Base-by-base conservation (phyloP, 345 rosid genomes). In the Draba incana region DNA sequence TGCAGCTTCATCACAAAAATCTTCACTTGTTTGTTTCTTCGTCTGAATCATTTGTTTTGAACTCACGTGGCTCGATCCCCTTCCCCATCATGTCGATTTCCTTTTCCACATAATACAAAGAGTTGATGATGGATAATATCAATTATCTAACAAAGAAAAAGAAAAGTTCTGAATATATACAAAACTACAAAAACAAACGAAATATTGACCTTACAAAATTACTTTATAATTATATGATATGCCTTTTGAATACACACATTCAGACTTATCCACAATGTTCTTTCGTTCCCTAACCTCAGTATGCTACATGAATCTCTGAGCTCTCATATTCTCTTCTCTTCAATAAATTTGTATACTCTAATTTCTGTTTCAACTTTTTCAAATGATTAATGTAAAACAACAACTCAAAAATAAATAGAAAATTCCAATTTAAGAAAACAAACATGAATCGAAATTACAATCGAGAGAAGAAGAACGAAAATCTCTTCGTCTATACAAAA, bases 381-480 rank as follows among this genome's bases (percentile, higher is more conserved):
- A 8, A 38, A 16, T 56, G 10, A 27, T 53, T 38, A 33, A n/a
- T 15, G 51, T 47, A 28, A 55, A 39, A 7, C 20, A 11, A 6
- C 20, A 37, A 27, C 43, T 14, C 51, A 12, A 43, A 72, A 14
- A 65, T 20, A 48, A 35, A 62, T 55, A 55, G 27, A 30, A 15
- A 31, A 2, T 15, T 61, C 68, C 33, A 53, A 44, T 52, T 66
- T 51, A 2, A 58, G 51, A 33, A 66, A 35, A 54, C 4, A 66
- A 35, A 2, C 13, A 38, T 37, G 7, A 37, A 7, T 42, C 6
- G 51, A 63, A 49, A 48, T 57, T 49, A 64, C 41, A 72, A 45
- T 50, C 39, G 12, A 50, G 67, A 65, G 31, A 53, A 13, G 66
- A 73, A 46, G 61, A 67, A 37, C 66, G 66, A 49, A 65, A 72